Percentiles rank a stretch among this genome's conserved stretches.
Conservation (phyloP, 2,329 filamentous ascomycete species). For the Sclerotinia trifoliorum region DNA sequence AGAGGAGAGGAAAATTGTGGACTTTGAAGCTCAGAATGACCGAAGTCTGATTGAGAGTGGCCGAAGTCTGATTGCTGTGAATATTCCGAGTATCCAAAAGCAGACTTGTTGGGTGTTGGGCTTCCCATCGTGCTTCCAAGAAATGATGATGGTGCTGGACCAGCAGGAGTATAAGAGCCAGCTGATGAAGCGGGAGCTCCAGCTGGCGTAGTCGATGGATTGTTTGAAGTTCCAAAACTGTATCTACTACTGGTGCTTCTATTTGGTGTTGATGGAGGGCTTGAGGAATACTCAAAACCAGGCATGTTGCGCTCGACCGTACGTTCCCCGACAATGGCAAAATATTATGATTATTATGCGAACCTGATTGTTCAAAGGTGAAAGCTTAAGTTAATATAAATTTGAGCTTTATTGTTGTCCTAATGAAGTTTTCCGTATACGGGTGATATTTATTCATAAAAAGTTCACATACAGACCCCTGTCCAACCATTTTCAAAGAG, state of each 20-base stretch:
- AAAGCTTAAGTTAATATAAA: not conserved
- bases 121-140: constrained; percentile 52
- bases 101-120: constrained; percentile 33
- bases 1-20: constrained; percentile 27
- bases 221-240: constrained; percentile 38
- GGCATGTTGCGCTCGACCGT: constrained; percentile 27
- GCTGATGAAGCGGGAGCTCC: constrained; percentile 53
- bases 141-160: constrained; percentile 50
- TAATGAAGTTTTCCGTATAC: not conserved
- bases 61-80: constrained; percentile 38
- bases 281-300: constrained; percentile 36
- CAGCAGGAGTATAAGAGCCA: constrained; percentile 56
- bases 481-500: constrained; percentile 22
- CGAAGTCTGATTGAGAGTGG: constrained; percentile 31
- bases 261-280: constrained; percentile 41
- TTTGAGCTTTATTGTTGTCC: constrained; percentile 11
- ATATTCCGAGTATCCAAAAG: constrained; percentile 36
- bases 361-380: not conserved
- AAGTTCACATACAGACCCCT: constrained; percentile 17
- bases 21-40: constrained; percentile 27
- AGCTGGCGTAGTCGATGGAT: constrained; percentile 56
- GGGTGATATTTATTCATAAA: constrained; percentile 6
- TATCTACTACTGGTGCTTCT: constrained; percentile 34
- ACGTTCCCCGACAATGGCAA: not conserved
- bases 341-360: not conserved